A percentile compares a stretch with the other conserved stretches of the same genome.
Evolutionary conservation across 2,329 filamentous ascomycete genomes (phyloP).

Genomic region (Alternaria brassicae): DNA sequence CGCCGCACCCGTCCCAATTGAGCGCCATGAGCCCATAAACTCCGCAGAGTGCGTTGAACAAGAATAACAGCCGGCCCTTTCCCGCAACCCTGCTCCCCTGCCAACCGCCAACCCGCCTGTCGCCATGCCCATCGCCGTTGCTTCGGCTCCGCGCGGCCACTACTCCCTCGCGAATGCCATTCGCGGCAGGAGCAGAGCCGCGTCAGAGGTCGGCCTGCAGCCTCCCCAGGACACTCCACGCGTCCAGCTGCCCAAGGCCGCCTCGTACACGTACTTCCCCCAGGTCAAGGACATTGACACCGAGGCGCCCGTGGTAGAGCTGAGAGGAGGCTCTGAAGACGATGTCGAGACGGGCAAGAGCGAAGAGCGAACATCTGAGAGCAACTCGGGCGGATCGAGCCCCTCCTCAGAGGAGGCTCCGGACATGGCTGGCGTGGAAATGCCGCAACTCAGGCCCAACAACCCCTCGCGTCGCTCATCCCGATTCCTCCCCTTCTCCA

Average conservation of each 20-base stretch:
- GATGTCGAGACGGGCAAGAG: slow-evolving; percentile 36
- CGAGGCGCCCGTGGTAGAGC: slow-evolving; percentile 37
- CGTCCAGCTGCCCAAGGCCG: slow-evolving; percentile 47
- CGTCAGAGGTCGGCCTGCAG: slow-evolving; percentile 40
- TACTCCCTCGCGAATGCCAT: slow-evolving; percentile 40
- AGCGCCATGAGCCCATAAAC: slow-evolving; percentile 32
- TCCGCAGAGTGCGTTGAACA: slow-evolving; percentile 5
- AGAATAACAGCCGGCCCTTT: neutral
- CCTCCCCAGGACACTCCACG: slow-evolving; percentile 34
- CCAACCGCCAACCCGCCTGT: slow-evolving; percentile 4
- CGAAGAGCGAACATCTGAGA: slow-evolving; percentile 46
- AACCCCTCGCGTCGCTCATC: slow-evolving; percentile 45
- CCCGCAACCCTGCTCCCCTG: slow-evolving; percentile 3
- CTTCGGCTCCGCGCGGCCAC: slow-evolving; percentile 39
- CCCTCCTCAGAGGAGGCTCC: slow-evolving; percentile 51
- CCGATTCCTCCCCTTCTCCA: slow-evolving; percentile 45
- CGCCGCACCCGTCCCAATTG: slow-evolving; percentile 23
- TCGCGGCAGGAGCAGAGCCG: slow-evolving; percentile 41
- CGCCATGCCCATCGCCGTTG: slow-evolving; percentile 46
- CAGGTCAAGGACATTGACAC: slow-evolving; percentile 47
- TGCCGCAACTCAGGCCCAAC: slow-evolving; percentile 42
- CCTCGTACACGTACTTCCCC: slow-evolving; percentile 53
- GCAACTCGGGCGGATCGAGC: slow-evolving; percentile 55
- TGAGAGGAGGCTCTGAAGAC: slow-evolving; percentile 44
- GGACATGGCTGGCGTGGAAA: slow-evolving; percentile 37